These are phyloP conservation scores for Suillus discolor DNA, from an alignment of 768 basidiomycete species.

Conservation along the genomic window DNA sequence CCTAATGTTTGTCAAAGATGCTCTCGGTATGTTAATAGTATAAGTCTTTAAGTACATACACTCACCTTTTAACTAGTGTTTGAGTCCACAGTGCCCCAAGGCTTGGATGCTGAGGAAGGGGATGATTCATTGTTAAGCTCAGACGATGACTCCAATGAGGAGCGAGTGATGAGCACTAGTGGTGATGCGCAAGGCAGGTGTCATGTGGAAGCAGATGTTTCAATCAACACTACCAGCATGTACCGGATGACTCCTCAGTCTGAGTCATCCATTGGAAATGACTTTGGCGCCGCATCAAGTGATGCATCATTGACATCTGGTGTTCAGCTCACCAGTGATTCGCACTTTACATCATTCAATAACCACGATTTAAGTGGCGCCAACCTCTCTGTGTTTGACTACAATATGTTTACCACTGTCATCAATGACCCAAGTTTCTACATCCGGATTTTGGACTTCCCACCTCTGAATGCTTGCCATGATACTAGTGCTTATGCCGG, in stretches of 20 bases:
- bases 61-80: not conserved
- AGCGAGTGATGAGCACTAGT: too few species aligned
- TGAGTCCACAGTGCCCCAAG: not conserved
- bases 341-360: too few species aligned
- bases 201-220: too few species aligned
- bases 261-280: not conserved
- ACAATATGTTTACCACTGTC: too few species aligned
- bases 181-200: too few species aligned
- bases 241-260: not conserved
- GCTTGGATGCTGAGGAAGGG: not conserved
- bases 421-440: too few species aligned
- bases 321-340: too few species aligned
- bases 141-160: not conserved
- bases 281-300: not conserved
- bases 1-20: not conserved
- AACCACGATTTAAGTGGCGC: too few species aligned
- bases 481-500: too few species aligned
- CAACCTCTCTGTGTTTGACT: too few species aligned
- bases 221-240: not conserved
- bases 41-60: not conserved
- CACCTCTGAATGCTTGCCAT: too few species aligned
- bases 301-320: conserved; percentile 56
- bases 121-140: not conserved
- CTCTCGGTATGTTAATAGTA: not conserved
- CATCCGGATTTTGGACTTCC: too few species aligned